Conservation (phyloP, 108 stramenopile species). For the Fragilariopsis cylindrus region DNA sequence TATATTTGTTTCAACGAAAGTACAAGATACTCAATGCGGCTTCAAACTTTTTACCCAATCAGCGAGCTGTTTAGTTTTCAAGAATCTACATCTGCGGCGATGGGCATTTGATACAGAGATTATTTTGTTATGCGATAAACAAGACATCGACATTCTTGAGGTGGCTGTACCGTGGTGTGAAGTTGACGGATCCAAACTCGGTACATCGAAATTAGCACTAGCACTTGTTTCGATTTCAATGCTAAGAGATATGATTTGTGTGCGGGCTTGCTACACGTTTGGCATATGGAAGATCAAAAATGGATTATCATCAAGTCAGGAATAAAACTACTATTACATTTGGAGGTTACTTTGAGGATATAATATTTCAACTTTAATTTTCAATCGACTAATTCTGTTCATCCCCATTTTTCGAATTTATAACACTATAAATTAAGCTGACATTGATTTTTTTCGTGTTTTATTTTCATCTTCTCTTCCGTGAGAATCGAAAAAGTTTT, state of each 20-base stretch:
- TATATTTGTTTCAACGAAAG: constrained; percentile 45
- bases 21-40: constrained; percentile 87
- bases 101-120: constrained; percentile 90
- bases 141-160: constrained; percentile 52
- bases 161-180: constrained; percentile 84
- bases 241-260: constrained; percentile 89
- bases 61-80: constrained; percentile 51
- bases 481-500: constrained; percentile 1
- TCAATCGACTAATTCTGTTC: not conserved
- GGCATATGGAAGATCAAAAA: constrained; percentile 56
- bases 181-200: constrained; percentile 80
- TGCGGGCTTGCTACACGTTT: constrained; percentile 71
- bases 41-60: constrained; percentile 73
- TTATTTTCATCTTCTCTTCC: not conserved
- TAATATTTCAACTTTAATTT: not conserved
- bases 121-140: constrained; percentile 53
- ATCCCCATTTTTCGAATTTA: not conserved
- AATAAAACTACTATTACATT: not conserved
- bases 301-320: not conserved
- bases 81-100: constrained; percentile 66
- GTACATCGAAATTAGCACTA: constrained; percentile 57
- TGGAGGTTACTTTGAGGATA: not conserved
- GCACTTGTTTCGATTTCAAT: constrained; percentile 64
- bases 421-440: not conserved
- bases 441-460: not conserved